Percentiles rank a stretch among this genome's conserved stretches.
Evolutionary conservation across 192 early-diverging fungal species (phyloP).

Genomic region (Coemansia sp.): DNA sequence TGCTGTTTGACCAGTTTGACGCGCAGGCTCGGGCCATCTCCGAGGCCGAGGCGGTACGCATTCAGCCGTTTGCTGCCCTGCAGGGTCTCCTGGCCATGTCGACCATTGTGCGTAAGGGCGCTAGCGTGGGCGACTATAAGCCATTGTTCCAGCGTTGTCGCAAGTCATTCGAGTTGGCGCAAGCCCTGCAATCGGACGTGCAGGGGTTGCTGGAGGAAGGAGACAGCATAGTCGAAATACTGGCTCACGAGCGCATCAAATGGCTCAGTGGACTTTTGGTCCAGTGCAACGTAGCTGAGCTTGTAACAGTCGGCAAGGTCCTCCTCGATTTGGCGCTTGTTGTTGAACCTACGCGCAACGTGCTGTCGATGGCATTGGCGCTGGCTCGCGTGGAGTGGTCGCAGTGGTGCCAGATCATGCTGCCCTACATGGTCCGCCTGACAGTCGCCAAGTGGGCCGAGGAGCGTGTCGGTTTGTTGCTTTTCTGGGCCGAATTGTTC

Average conservation of each 20-base stretch:
- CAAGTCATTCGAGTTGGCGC: slow-evolving; percentile 22
- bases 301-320: slow-evolving; percentile 31
- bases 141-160: slow-evolving; percentile 34
- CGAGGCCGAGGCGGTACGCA: background rate
- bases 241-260: slow-evolving; percentile 28
- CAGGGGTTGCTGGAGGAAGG: background rate
- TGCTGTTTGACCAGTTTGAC: slow-evolving; percentile 31
- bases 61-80: slow-evolving; percentile 20
- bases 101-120: slow-evolving; percentile 46
- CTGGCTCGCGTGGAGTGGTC: slow-evolving; percentile 71
- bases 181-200: background rate
- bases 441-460: slow-evolving; percentile 26
- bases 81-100: slow-evolving; percentile 25
- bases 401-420: slow-evolving; percentile 71
- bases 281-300: slow-evolving; percentile 28
- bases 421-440: slow-evolving; percentile 63
- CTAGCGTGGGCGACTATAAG: slow-evolving; percentile 37
- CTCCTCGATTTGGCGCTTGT: slow-evolving; percentile 37
- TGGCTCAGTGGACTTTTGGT: slow-evolving; percentile 34
- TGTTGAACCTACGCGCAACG: slow-evolving; percentile 22
- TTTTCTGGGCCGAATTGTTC: slow-evolving; percentile 40
- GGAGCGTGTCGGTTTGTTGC: slow-evolving; percentile 15
- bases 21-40: slow-evolving; percentile 11
- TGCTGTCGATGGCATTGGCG: slow-evolving; percentile 68
- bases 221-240: background rate